Base-by-base conservation (phyloP, 352 stramenopile genomes). In the Globisporangium okanoganense region DNA sequence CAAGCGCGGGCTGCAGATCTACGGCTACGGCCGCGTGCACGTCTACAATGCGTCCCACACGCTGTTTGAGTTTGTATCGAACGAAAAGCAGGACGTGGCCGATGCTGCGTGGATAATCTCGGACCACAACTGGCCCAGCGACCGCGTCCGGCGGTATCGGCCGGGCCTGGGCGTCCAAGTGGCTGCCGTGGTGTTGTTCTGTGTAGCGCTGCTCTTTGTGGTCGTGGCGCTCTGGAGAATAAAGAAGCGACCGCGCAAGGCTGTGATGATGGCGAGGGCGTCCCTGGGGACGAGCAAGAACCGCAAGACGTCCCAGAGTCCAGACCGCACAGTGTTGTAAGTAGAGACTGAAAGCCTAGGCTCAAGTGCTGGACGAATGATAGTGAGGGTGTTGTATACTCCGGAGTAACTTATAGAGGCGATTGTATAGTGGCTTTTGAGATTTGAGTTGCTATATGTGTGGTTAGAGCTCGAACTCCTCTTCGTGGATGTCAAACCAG, bases 1-100 rank as follows among this genome's bases (percentile, higher is more conserved):
- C 14, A 55, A 64, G 9, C 59, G 75, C 41, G 69, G 66, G 0
- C 69, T 80, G 18, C 31, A 78, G n/a, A 69, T 72, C 48, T 75
- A 80, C 41, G 78, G 76, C 47, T 84, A 85, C 54, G 70, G 73
- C 2, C 78, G 78, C 27, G 65, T 84, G 36, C 76, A 88, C 38
- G 70, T 88, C 33, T 79, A 78, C 62, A 88, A 88, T 54, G 70
- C 65, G 48, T 73, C 73, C 0, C 76, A 85, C 45, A 50, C 72
- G 56, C 76, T 74, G 25, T 77, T 85, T 36, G 78, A 88, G 58
- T 85, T 84, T 36, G 69, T 85, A 16, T 69, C 67, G 14, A 70
- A 79, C 51, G 56, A 60, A 6, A 29, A 43, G 3, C 35, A 51
- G 25, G 50, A 36, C 7, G 56, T 68, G 12, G 24, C 10, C 2